Base-by-base conservation (phyloP, 495 filamentous ascomycete genomes). In the Neurospora hispaniola region DNA sequence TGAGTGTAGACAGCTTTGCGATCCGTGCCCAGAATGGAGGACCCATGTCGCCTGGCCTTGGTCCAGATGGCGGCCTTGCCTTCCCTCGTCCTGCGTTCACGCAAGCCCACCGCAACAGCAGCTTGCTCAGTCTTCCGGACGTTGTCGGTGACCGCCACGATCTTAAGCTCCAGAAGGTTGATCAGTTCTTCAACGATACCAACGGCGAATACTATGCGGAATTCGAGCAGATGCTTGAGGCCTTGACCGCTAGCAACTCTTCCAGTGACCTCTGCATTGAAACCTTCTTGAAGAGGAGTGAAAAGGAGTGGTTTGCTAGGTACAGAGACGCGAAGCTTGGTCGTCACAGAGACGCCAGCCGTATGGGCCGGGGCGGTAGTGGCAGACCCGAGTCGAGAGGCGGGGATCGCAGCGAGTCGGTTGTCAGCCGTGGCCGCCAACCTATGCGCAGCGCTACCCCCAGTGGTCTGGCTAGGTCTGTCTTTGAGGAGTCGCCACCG, bases 121-220 rank as follows among this genome's bases (percentile, higher is more conserved):
- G 78, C 71, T 77, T 77, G 8, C 88, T 76, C 78, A 87, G 71
- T 79, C 84, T 86, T 59, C 83, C 86, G 41, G 87, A 86, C 1
- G 85, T 91, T 8, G 84, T 89, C 18, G 88, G 88, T 16, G 89
- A 89, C 69, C 85, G 87, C 74, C 88, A 87, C 38, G 88, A 92
- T 73, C 88, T 87, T 75, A 82, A 86, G 76, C 84, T 91, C 35
- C 89, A 91, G 74, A 86, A 90, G 73, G 87, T 90, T 20, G 87
- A 90, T 73, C 89, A 89, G 38, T 89, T 87, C 81, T 92, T 92
- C 81, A 90, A 86, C n/a, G 90, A 92, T 77, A 83, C 85, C 6
- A 86, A 83, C 35, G 88, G 88, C 16, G 76, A 85, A 38, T 91
- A 88, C 79, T 86, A 87, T 31, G 79, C 83, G 35, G 81, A 81